These are phyloP conservation scores for Cajanus cajan DNA, from an alignment of 306 rosid species.

Conservation along the genomic window DNA sequence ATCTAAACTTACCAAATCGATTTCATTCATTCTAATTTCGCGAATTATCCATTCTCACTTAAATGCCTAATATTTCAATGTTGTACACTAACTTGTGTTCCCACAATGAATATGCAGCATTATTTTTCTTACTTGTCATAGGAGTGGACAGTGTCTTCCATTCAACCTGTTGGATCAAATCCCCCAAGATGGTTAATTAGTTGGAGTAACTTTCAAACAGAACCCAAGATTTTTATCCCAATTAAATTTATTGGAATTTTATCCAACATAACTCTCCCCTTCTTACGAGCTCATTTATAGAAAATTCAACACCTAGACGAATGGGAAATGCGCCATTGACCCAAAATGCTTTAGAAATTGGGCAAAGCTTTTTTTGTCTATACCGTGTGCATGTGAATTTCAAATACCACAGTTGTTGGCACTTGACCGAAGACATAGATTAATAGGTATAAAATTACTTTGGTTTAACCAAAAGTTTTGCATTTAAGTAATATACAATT, in stretches of 20 bases:
- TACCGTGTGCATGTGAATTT: neutral
- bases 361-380: neutral
- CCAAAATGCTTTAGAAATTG: neutral
- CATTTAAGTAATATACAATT: too few species aligned
- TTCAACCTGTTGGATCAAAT: neutral
- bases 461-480: too few species aligned
- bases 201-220: neutral
- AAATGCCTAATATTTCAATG: too few species aligned
- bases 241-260: neutral
- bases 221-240: neutral
- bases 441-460: too few species aligned
- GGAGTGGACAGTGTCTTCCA: neutral
- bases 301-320: slow-evolving; percentile 14
- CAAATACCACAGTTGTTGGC: neutral
- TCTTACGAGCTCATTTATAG: neutral
- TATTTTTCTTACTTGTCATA: neutral
- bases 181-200: neutral
- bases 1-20: too few species aligned
- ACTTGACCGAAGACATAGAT: too few species aligned
- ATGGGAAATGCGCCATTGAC: neutral
- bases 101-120: neutral
- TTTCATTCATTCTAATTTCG: too few species aligned
- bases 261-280: neutral
- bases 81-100: neutral
- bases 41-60: too few species aligned